phyloP scores from a whole-genome alignment of 331 rosid species.

The Quercus lobata region DNA sequence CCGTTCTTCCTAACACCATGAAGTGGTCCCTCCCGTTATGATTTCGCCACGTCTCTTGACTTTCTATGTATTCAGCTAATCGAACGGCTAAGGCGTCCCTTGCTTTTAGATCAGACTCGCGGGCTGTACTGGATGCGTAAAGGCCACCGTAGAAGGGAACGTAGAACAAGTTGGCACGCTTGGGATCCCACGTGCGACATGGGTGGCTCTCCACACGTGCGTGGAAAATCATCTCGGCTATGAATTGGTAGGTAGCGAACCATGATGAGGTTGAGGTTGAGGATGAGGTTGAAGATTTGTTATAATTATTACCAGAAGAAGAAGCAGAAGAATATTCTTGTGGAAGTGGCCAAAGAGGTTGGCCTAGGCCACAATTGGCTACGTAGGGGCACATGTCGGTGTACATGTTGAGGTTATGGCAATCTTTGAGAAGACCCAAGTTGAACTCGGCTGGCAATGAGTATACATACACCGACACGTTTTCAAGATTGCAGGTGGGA shows the following conservation, averaged over 20 bases:
- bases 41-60: slow-evolving; percentile 35
- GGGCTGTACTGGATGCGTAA: slow-evolving; percentile 60
- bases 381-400: slow-evolving; percentile 90
- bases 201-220: slow-evolving; percentile 75
- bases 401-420: slow-evolving; percentile 58
- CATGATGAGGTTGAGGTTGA: slow-evolving; percentile 14
- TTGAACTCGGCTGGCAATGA: slow-evolving; percentile 65
- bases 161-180: slow-evolving; percentile 55
- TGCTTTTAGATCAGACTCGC: slow-evolving; percentile 37
- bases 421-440: slow-evolving; percentile 46
- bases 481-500: slow-evolving; percentile 28
- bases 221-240: slow-evolving; percentile 81
- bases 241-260: slow-evolving; percentile 84
- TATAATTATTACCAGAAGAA: no score
- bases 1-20: slow-evolving; percentile 69
- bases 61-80: slow-evolving; percentile 21
- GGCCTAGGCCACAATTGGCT: slow-evolving; percentile 72
- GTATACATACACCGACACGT: slow-evolving; percentile 48
- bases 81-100: slow-evolving; percentile 57
- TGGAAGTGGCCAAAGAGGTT: slow-evolving; percentile 17
- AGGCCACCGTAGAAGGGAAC: slow-evolving; percentile 90
- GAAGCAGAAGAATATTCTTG: no score
- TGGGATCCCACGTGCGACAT: slow-evolving; percentile 66
- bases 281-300: neutral
- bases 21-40: slow-evolving; percentile 61